Base-by-base conservation (phyloP, 2,329 filamentous ascomycete genomes). In the Fusarium citri region DNA sequence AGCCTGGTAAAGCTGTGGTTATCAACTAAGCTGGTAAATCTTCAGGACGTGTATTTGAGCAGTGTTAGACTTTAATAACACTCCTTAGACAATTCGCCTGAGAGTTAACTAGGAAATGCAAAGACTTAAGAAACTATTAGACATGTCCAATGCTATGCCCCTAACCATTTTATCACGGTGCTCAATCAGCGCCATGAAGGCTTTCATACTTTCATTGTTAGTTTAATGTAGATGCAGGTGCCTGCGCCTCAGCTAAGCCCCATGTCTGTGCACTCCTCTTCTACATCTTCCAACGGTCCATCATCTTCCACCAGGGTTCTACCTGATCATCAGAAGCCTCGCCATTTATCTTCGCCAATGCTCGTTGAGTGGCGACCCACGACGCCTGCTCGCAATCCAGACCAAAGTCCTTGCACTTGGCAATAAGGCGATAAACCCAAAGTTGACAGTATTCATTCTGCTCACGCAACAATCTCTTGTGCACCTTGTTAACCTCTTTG, bases 281-380 rank as follows among this genome's bases (percentile, higher is more conserved):
- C 30, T 5, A 34, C 15, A 34, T 8, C 5, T 2, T 18, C 31
- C 31, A 34, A 1, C 15, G 31, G 31, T 18, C 15, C 31, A 10
- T 5, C 31, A 34, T 18, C 0, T 34, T 18, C 31, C 31, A 34
- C 31, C 5, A 5, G 3, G 31, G 16, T 2, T 34, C 16, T 18
- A 34, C 8, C 11, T 53, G 56, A 6, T 40, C 40, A 12, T 62
- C 51, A 56, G 42, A 56, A 7, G 59, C 28, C 45, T 62, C 51
- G 10, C 16, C 28, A 37, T 56, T 47, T 9, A 26, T 8, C 37
- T 46, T 56, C 0, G 59, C 59, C n/a, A 40, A 8, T 46, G 45
- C 37, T 1, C 51, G 46, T 2, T 30, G 23, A 31, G 25, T 20
- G 12, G 46, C 53, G 7, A 45, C 8, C 53, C 25, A 57, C 0